These are phyloP conservation scores for Camellia granthamiana DNA, from an alignment of 148 eudicot species.

Conservation along the genomic window DNA sequence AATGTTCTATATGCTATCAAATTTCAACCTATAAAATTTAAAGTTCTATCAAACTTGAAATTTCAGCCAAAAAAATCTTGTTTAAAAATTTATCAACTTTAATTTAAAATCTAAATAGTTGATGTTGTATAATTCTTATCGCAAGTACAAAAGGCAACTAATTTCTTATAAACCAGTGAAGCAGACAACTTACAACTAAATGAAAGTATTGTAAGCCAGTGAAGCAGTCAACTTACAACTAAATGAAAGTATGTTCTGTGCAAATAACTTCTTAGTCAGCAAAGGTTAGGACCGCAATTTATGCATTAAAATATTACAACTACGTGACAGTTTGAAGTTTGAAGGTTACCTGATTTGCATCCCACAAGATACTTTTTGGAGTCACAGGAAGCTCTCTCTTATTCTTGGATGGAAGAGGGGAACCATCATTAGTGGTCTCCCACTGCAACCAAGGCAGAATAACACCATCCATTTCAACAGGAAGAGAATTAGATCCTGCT, in stretches of 20 bases:
- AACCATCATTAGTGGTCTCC: slow-evolving; percentile 71
- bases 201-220: neutral
- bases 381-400: slow-evolving; percentile 47
- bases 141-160: neutral
- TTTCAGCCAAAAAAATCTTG: too few relatives aligned
- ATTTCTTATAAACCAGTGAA: neutral
- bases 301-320: neutral
- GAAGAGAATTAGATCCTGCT: slow-evolving; percentile 36
- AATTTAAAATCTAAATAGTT: neutral
- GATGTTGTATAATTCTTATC: neutral
- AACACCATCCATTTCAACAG: slow-evolving; percentile 80
- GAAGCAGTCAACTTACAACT: neutral
- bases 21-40: neutral
- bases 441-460: slow-evolving; percentile 92
- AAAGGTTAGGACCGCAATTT: neutral
- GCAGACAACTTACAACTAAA: neutral
- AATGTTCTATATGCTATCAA: slow-evolving; percentile 2
- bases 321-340: neutral
- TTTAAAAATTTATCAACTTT: neutral
- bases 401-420: slow-evolving; percentile 33
- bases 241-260: neutral
- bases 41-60: too few relatives aligned
- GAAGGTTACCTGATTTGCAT: slow-evolving; percentile 58
- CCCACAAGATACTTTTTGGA: slow-evolving; percentile 52
- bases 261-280: slow-evolving; percentile 4